phyloP scores from a whole-genome alignment of 805 yeast genomes.

The Wickerhamiella siamensis region DNA sequence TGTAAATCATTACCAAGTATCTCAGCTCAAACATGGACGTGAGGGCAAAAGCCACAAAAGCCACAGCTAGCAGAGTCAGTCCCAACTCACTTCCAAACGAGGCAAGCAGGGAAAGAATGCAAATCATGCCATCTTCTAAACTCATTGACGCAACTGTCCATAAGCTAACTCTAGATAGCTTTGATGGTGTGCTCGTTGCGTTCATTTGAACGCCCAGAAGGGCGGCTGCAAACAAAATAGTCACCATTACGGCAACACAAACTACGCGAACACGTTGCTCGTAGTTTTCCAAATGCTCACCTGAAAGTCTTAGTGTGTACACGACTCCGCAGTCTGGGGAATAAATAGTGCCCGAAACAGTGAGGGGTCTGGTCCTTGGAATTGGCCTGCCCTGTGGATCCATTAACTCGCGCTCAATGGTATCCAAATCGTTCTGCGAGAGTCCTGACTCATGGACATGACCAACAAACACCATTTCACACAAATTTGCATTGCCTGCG shows the following conservation, averaged over 20 bases:
- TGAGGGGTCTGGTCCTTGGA: conserved; percentile 40
- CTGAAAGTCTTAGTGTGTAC: conserved; percentile 27
- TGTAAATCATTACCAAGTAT: conserved; percentile 49
- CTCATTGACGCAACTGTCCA: conserved; percentile 46
- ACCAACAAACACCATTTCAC: conserved; percentile 59
- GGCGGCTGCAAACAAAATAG: conserved; percentile 40
- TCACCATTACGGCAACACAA: conserved; percentile 31
- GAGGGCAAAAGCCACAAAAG: conserved; percentile 53
- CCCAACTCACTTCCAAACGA: conserved; percentile 45
- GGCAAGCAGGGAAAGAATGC: conserved; percentile 45
- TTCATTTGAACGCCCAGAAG: conserved; percentile 57
- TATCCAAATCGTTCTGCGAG: conserved; percentile 36
- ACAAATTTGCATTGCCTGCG: conserved; percentile 34
- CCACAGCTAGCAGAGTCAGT: conserved; percentile 52
- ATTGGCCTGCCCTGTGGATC: conserved; percentile 74
- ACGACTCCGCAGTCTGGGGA: conserved; percentile 83
- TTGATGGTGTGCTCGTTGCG: conserved; percentile 62
- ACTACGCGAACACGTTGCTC: conserved; percentile 28
- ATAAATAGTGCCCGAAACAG: conserved; percentile 47
- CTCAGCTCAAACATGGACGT: conserved; percentile 65
- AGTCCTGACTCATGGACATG: conserved; percentile 53
- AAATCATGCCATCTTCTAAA: conserved; percentile 52
- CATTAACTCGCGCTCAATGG: conserved; percentile 56
- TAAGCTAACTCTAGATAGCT: conserved; percentile 57
- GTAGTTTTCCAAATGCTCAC: conserved; percentile 41